Evolutionary conservation across 192 early-diverging fungal genomes (phyloP).

Genomic region (Paraglomus occultum): DNA sequence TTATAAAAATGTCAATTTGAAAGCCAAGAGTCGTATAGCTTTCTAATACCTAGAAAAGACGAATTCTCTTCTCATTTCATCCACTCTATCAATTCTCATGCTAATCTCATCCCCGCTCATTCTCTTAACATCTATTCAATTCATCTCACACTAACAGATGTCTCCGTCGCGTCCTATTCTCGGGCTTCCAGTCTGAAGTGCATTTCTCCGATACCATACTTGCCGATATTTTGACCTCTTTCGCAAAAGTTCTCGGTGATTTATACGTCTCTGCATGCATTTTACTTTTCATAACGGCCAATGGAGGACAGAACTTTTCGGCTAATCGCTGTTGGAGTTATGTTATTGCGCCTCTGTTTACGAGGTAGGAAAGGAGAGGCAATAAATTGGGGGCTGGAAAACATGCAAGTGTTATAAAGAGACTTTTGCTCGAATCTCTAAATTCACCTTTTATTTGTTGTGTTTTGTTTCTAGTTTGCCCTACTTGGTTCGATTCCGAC

Average conservation of each 20-base stretch:
- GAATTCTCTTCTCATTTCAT: neutral
- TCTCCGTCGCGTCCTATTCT: conserved; percentile 47
- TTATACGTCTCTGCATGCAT: conserved; percentile 66
- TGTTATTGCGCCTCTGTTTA: conserved; percentile 58
- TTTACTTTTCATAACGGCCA: conserved; percentile 45
- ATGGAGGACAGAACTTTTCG: conserved; percentile 19
- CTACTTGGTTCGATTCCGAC: conserved; percentile 72
- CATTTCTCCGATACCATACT: conserved; percentile 80
- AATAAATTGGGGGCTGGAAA: neutral
- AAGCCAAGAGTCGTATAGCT: neutral
- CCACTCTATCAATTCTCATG: neutral
- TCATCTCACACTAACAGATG: conserved; percentile 37
- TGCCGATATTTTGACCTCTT: conserved; percentile 94
- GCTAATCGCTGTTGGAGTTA: conserved; percentile 47
- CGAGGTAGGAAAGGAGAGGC: conserved; percentile 51
- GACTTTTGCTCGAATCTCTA: conserved; percentile 10
- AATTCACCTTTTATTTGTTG: conserved; percentile 9
- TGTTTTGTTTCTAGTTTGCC: conserved; percentile 54
- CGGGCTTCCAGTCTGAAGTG: conserved; percentile 51
- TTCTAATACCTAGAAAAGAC: neutral
- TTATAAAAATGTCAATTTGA: neutral
- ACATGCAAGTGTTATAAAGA: neutral
- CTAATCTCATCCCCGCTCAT: neutral
- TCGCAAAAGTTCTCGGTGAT: conserved; percentile 87
- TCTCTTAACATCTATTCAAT: neutral